phyloP scores from a whole-genome alignment of 768 basidiomycete species.

The Chlorophyllum brunneum region DNA sequence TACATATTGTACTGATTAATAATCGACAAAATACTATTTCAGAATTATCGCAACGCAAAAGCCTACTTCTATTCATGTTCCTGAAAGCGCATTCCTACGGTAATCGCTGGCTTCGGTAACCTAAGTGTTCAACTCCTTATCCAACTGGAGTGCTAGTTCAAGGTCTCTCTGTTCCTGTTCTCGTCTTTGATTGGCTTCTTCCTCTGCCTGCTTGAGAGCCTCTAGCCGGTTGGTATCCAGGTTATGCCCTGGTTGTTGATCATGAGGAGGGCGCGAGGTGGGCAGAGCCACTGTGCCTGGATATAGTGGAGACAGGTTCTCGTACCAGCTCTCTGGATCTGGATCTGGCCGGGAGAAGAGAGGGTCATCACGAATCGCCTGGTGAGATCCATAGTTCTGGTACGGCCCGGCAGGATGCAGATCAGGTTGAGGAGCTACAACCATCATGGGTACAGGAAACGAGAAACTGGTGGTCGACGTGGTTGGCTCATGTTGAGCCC shows the following conservation, averaged over 20 bases:
- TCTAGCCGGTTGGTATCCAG: slow-evolving; percentile 30
- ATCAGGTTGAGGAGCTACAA: slow-evolving; percentile 14
- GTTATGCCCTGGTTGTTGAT: slow-evolving; percentile 13
- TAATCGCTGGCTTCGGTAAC: not conserved
- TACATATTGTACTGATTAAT: no score
- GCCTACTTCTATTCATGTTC: not conserved
- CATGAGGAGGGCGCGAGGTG: slow-evolving; percentile 13
- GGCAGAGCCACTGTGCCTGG: no score
- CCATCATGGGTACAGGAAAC: slow-evolving; percentile 30
- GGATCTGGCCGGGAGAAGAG: slow-evolving; percentile 26
- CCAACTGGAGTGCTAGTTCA: slow-evolving; percentile 50
- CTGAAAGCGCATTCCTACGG: not conserved
- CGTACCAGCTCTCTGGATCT: slow-evolving; percentile 46
- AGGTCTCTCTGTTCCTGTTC: slow-evolving; percentile 41
- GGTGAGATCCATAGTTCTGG: slow-evolving; percentile 4
- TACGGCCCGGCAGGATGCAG: slow-evolving; percentile 7
- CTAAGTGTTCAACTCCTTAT: slow-evolving; percentile 47
- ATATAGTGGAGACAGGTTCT: slow-evolving; percentile 49
- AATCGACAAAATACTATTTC: not conserved
- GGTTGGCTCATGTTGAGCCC: slow-evolving; percentile 6
- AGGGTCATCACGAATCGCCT: not conserved
- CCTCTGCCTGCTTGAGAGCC: slow-evolving; percentile 33
- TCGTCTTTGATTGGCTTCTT: slow-evolving; percentile 31
- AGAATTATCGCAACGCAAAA: no score
- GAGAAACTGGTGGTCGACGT: slow-evolving; percentile 18